Percentiles rank a stretch among this genome's conserved stretches.
phyloP scores from a whole-genome alignment of 164 flowering plant species.

The Stephania japonica region DNA sequence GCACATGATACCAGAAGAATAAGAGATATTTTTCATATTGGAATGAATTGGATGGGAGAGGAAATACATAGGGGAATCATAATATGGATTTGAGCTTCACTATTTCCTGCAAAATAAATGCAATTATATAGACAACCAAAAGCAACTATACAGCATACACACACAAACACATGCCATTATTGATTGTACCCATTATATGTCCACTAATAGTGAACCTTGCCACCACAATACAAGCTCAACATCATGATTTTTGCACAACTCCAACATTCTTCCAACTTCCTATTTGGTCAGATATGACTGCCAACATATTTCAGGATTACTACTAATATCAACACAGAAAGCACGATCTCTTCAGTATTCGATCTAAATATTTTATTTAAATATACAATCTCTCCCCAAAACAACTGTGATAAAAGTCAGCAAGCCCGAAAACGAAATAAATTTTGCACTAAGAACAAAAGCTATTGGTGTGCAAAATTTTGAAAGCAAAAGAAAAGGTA shows the following conservation, averaged over 20 bases:
- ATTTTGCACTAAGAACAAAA: not conserved
- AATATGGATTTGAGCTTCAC: too few relatives aligned
- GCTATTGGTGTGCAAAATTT: not conserved
- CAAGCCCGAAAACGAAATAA: too few relatives aligned
- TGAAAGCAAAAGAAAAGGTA: not conserved
- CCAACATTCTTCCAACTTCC: not conserved
- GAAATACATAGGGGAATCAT: too few relatives aligned
- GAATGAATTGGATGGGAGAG: too few relatives aligned
- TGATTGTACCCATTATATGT: too few relatives aligned
- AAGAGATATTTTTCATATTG: too few relatives aligned
- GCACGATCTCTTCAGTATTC: not conserved
- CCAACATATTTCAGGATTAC: not conserved
- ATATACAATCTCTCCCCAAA: not conserved
- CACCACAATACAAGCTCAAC: not conserved
- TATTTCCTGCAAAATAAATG: not conserved
- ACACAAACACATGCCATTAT: too few relatives aligned
- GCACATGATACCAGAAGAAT: not conserved
- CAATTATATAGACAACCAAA: not conserved
- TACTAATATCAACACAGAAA: not conserved
- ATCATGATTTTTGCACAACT: not conserved
- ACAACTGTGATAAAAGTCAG: not conserved
- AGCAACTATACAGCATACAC: not conserved
- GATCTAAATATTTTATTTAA: too few relatives aligned
- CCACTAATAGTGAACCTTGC: not conserved
- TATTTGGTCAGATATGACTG: not conserved